A percentile compares a stretch with the other conserved stretches of the same genome.
Evolutionary conservation across 2,329 filamentous ascomycete species (phyloP).

Genomic region (Monilinia fructigena): DNA sequence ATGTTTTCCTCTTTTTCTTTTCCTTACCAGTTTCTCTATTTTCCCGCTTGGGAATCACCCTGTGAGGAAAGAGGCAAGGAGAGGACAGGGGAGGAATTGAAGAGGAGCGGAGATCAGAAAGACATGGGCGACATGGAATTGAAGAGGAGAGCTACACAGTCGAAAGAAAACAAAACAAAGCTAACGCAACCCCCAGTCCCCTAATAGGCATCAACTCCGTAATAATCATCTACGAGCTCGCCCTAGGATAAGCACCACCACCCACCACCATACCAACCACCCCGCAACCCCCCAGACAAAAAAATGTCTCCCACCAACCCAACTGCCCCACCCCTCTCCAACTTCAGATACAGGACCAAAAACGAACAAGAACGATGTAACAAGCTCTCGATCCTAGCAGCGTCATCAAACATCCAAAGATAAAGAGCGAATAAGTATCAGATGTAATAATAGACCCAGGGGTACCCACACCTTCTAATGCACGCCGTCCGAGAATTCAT

Average conservation of each 20-base stretch:
- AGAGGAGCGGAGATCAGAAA: neutral
- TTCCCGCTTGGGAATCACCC: neutral
- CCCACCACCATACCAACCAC: neutral
- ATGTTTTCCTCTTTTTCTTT: conserved; percentile 43
- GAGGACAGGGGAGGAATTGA: neutral
- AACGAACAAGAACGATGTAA: neutral
- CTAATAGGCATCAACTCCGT: conserved; percentile 79
- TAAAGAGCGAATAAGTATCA: neutral
- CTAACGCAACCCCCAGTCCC: conserved; percentile 54
- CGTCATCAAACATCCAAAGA: neutral
- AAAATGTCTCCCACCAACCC: neutral
- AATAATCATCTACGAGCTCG: conserved; percentile 79
- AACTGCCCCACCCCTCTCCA: neutral
- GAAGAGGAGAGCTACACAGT: too few relatives aligned
- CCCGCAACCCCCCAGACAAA: neutral
- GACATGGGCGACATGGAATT: neutral
- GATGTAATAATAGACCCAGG: neutral
- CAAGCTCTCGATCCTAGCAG: too few relatives aligned
- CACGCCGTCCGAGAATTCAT: neutral
- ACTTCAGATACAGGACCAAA: neutral
- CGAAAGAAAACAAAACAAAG: neutral
- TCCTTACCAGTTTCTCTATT: neutral
- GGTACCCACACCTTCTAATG: too few relatives aligned
- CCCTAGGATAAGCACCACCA: conserved; percentile 56
- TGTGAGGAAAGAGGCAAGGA: neutral